Conservation (phyloP, 1,284 basidiomycete species). For the Acaromyces ingoldii region DNA sequence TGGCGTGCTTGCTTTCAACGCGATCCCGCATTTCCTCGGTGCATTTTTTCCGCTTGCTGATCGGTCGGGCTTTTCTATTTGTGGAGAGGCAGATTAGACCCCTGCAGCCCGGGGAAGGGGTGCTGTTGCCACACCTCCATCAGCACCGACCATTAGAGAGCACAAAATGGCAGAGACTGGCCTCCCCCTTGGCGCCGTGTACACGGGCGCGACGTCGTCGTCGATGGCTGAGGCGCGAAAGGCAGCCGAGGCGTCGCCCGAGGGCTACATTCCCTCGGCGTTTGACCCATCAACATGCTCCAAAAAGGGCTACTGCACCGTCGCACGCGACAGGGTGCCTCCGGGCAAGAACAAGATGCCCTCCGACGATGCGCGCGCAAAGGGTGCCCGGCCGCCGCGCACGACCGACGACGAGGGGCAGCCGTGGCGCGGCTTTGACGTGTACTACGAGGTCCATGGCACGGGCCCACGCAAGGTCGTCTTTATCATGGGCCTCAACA, state of each 20-base stretch:
- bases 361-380: constrained; percentile 5
- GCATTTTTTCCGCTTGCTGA: no score
- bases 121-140: no score
- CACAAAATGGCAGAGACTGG: constrained; percentile 9
- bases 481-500: constrained; percentile 52
- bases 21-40: no score
- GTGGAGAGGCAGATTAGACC: no score
- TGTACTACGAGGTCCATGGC: constrained; percentile 52
- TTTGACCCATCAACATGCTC: constrained; percentile 38
- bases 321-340: constrained; percentile 21
- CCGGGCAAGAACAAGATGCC: constrained; percentile 12
- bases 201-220: constrained; percentile 31
- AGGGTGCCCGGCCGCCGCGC: constrained; percentile 12
- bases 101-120: no score
- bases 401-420: no score
- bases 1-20: no score
- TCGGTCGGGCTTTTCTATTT: no score
- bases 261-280: constrained; percentile 32
- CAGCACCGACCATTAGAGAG: no score
- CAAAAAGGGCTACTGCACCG: constrained; percentile 17
- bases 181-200: constrained; percentile 41
- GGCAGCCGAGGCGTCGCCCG: constrained; percentile 13
- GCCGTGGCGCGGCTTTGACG: constrained; percentile 24
- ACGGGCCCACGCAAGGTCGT: constrained; percentile 29
- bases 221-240: constrained; percentile 18